These are phyloP conservation scores for Apiospora hydei DNA, from an alignment of 2,329 filamentous ascomycete genomes.

Conservation along the genomic window DNA sequence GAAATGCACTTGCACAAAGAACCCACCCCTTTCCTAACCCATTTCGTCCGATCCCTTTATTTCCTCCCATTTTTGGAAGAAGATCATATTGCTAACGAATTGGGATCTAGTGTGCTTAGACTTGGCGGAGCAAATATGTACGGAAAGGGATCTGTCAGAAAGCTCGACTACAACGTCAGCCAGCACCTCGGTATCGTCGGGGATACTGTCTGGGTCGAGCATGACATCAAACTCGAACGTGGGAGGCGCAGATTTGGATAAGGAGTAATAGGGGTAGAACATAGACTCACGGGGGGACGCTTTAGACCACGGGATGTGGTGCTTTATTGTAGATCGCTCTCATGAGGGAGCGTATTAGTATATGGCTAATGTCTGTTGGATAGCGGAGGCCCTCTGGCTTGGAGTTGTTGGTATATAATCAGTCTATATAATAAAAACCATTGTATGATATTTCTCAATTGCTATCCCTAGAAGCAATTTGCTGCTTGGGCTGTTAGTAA, in stretches of 20 bases:
- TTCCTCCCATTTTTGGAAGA: no score
- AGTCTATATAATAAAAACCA: background rate
- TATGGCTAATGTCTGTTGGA: background rate
- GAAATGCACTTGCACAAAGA: background rate
- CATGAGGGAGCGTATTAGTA: background rate
- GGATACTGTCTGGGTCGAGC: background rate
- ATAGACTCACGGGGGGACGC: background rate
- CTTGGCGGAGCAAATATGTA: conserved; percentile 10
- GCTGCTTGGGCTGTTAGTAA: no score
- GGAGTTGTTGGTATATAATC: no score
- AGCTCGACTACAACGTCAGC: background rate
- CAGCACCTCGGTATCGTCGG: background rate
- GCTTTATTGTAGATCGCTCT: background rate
- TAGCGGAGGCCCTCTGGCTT: background rate
- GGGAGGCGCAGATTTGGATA: no score
- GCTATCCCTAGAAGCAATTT: no score
- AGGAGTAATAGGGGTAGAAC: background rate
- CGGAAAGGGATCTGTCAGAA: background rate
- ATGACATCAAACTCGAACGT: background rate
- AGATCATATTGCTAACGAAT: background rate
- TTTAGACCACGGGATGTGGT: background rate
- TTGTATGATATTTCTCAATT: no score
- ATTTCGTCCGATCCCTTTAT: background rate
- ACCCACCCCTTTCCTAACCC: background rate
- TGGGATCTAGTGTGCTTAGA: background rate